Evolutionary conservation across 1,284 basidiomycete species (phyloP).

Genomic region (Rhodotorula sp.): DNA sequence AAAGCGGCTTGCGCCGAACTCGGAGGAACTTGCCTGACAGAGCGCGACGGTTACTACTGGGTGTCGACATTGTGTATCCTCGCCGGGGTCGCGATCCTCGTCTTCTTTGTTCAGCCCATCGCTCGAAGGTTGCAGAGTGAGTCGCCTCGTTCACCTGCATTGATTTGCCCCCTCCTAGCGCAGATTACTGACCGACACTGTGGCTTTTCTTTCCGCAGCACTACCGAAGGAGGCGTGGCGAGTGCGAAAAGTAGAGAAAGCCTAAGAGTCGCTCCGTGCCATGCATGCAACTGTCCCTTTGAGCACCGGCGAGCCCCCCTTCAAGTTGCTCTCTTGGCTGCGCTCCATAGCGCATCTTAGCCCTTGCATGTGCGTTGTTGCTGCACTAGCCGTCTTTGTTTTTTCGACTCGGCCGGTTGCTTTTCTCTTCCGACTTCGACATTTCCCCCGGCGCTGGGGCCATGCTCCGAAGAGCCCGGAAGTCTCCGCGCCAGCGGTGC

Average conservation of each 20-base stretch:
- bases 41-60: constrained; percentile 89
- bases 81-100: constrained; percentile 68
- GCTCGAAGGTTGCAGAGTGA: constrained; percentile 79
- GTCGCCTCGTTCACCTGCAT: constrained; percentile 44
- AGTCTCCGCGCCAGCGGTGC: too few relatives aligned
- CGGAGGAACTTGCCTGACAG: constrained; percentile 75
- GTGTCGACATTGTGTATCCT: constrained; percentile 75
- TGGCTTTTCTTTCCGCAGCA: constrained; percentile 7
- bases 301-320: too few relatives aligned
- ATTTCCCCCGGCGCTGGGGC: too few relatives aligned
- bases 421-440: too few relatives aligned
- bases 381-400: too few relatives aligned
- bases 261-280: not conserved
- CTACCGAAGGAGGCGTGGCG: constrained; percentile 38
- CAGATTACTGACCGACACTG: not conserved
- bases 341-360: too few relatives aligned
- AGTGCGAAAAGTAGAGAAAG: constrained; percentile 26
- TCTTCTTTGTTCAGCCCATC: constrained; percentile 78
- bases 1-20: constrained; percentile 72
- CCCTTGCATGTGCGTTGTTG: too few relatives aligned
- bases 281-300: too few relatives aligned
- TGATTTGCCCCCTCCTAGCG: too few relatives aligned
- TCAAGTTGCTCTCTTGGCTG: too few relatives aligned
- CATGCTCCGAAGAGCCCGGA: too few relatives aligned
- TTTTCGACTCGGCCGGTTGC: too few relatives aligned